Evolutionary conservation across 176 grass and related monocot species (phyloP).

Genomic region (Cenchrus americanus): DNA sequence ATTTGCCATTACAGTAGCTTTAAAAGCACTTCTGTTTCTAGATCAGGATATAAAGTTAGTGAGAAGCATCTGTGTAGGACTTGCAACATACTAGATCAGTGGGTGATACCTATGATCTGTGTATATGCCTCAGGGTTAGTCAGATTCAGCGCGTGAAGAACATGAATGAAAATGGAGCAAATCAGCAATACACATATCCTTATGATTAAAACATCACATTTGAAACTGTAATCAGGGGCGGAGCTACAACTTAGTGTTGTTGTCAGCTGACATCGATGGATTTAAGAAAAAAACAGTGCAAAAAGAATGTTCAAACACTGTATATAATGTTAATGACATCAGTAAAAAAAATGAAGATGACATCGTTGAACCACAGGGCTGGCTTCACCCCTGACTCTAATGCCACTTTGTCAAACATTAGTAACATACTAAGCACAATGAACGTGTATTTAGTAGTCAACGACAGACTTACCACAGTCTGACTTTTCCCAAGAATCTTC

Average conservation of each 20-base stretch:
- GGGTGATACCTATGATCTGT: not conserved
- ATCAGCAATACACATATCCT: not conserved
- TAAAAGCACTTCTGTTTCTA: not conserved
- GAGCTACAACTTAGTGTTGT: too few relatives aligned
- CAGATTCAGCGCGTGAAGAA: not conserved
- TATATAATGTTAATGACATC: too few relatives aligned
- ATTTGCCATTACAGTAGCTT: not conserved
- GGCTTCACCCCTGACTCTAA: too few relatives aligned
- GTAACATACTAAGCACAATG: not conserved
- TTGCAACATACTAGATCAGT: not conserved
- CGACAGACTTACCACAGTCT: conserved; percentile 62
- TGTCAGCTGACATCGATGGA: too few relatives aligned
- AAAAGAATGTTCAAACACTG: too few relatives aligned
- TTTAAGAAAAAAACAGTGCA: too few relatives aligned
- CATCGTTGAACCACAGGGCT: too few relatives aligned
- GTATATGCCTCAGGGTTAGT: not conserved
- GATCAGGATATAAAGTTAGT: not conserved
- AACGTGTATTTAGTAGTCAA: not conserved
- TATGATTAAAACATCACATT: not conserved
- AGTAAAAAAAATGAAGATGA: too few relatives aligned
- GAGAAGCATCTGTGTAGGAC: not conserved
- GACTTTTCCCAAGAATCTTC: conserved; percentile 71
- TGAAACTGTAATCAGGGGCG: not conserved
- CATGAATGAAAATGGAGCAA: not conserved
- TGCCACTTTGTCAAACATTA: not conserved